Evolutionary conservation across 1,139 yeast species (phyloP).

Genomic region (Zygoascus meyerae): DNA sequence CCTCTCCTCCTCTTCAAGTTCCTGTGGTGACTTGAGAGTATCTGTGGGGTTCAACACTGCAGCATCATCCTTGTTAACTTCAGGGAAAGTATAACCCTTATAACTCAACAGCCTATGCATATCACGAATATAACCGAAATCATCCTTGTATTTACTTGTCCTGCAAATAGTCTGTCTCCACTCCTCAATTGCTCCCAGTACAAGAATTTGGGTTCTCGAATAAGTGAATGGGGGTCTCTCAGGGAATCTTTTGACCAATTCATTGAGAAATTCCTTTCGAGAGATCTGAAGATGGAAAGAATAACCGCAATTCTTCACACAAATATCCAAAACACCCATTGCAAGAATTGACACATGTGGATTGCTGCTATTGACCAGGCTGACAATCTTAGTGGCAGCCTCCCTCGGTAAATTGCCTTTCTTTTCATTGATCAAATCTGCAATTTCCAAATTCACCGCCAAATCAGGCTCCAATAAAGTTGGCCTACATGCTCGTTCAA

Average conservation of each 20-base stretch:
- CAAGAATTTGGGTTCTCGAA: constrained; percentile 73
- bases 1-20: constrained; percentile 86
- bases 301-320: constrained; percentile 96
- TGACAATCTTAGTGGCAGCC: constrained; percentile 87
- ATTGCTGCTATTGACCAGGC: constrained; percentile 73
- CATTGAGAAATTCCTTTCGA: constrained; percentile 89
- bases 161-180: constrained; percentile 96
- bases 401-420: constrained; percentile 90
- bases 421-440: constrained; percentile 87
- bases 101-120: constrained; percentile 87
- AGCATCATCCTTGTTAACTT: constrained; percentile 81
- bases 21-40: constrained; percentile 80
- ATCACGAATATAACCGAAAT: constrained; percentile 84
- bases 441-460: constrained; percentile 82
- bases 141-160: constrained; percentile 85
- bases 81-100: constrained; percentile 91
- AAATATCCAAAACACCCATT: constrained; percentile 64
- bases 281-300: constrained; percentile 94
- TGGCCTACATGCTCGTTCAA: constrained; percentile 86
- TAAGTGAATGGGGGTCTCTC: constrained; percentile 89
- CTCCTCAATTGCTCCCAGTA: constrained; percentile 88
- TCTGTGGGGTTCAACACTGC: constrained; percentile 94
- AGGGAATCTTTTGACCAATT: constrained; percentile 87
- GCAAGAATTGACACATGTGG: constrained; percentile 69
- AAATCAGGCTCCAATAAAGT: constrained; percentile 82